A percentile compares a stretch with the other conserved stretches of the same genome.
phyloP scores from a whole-genome alignment of 2,329 filamentous ascomycete genomes.

The Alternaria metachromatica region DNA sequence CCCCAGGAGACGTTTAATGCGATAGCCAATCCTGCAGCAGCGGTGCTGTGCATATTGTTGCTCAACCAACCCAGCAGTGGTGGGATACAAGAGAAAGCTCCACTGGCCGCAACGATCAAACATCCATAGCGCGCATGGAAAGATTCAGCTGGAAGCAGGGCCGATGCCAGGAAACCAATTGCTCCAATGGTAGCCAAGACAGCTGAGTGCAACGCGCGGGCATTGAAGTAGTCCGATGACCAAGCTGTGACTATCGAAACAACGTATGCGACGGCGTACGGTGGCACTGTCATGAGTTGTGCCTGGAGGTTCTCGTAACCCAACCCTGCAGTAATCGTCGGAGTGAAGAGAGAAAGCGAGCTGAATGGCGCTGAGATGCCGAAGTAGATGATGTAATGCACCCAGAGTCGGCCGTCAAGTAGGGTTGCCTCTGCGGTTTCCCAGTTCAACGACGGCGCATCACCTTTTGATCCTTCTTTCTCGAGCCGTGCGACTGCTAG shows the following conservation, averaged over 20 bases:
- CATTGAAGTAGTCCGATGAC: slow-evolving; percentile 27
- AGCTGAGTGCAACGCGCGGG: slow-evolving; percentile 60
- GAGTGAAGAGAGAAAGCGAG: slow-evolving; percentile 64
- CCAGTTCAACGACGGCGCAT: slow-evolving; percentile 53
- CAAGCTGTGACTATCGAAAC: slow-evolving; percentile 48
- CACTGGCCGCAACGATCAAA: slow-evolving; percentile 70
- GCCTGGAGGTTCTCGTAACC: slow-evolving; percentile 62
- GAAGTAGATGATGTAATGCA: slow-evolving; percentile 55
- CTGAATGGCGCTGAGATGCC: slow-evolving; percentile 31
- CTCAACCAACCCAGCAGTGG: slow-evolving; percentile 75
- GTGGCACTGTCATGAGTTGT: slow-evolving; percentile 72
- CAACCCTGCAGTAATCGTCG: slow-evolving; percentile 67
- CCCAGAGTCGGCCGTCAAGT: slow-evolving; percentile 59
- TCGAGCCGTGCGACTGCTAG: slow-evolving; percentile 48
- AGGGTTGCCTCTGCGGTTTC: slow-evolving; percentile 55
- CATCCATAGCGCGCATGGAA: slow-evolving; percentile 71
- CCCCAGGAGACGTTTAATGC: slow-evolving; percentile 73
- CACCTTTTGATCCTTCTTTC: slow-evolving; percentile 53
- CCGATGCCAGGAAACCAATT: slow-evolving; percentile 67
- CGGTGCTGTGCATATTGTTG: slow-evolving; percentile 70
- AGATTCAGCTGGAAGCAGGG: slow-evolving; percentile 65
- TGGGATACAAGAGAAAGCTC: slow-evolving; percentile 72
- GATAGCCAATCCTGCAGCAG: slow-evolving; percentile 71
- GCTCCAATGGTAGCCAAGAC: slow-evolving; percentile 53
- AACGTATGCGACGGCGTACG: slow-evolving; percentile 67